A percentile compares a stretch with the other conserved stretches of the same genome.
These are phyloP conservation scores for Penicillium capsulatum DNA, from an alignment of 2,329 filamentous ascomycete species.

Conservation along the genomic window DNA sequence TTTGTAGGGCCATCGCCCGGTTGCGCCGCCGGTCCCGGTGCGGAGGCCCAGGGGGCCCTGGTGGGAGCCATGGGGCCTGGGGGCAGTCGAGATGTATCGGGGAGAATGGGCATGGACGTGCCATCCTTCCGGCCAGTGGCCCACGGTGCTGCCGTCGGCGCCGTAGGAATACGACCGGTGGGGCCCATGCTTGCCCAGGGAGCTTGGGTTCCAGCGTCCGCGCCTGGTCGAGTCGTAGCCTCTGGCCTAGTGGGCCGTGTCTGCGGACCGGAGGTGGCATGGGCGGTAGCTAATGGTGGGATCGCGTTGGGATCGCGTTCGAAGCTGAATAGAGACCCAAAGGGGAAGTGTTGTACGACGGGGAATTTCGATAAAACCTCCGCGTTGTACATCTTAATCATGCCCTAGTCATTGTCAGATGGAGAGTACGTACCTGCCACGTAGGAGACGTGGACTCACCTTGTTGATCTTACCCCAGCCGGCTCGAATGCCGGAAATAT, in stretches of 20 bases:
- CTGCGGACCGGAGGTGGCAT: constrained; percentile 44
- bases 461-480: constrained; percentile 99
- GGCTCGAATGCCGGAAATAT: constrained; percentile 83
- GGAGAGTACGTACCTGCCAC: not conserved
- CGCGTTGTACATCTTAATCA: constrained; percentile 99
- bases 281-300: constrained; percentile 49
- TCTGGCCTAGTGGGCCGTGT: constrained; percentile 22
- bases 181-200: constrained; percentile 32
- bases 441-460: constrained; percentile 35
- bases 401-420: constrained; percentile 66
- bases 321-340: constrained; percentile 77
- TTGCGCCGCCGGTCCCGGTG: constrained; percentile 17
- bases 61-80: constrained; percentile 31
- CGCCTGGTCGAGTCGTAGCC: constrained; percentile 12
- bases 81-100: constrained; percentile 29
- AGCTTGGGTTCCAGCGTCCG: constrained; percentile 29
- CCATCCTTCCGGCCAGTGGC: constrained; percentile 19
- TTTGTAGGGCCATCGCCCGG: constrained; percentile 29
- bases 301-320: constrained; percentile 61
- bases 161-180: constrained; percentile 13
- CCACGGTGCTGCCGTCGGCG: constrained; percentile 32
- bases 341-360: constrained; percentile 93
- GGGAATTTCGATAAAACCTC: constrained; percentile 96
- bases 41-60: constrained; percentile 31
- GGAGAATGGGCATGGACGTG: constrained; percentile 10